Percentiles rank a stretch among this genome's conserved stretches.
These are phyloP conservation scores for Xenosphaeropsis pyriputrescens DNA, from an alignment of 2,329 filamentous ascomycete species.

Conservation along the genomic window DNA sequence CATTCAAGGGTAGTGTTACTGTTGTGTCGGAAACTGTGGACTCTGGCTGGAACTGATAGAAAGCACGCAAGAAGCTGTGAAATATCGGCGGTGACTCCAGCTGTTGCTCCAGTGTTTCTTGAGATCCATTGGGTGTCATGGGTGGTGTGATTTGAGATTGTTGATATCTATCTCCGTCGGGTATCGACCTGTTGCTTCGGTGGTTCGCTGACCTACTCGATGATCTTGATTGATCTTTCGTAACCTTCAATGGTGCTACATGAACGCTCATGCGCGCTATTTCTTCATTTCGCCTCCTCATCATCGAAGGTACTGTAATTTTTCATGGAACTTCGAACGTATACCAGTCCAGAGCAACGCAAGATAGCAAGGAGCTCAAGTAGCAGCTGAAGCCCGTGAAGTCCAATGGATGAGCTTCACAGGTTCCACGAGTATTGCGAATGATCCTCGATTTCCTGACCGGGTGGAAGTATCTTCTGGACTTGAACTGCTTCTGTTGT, in stretches of 20 bases:
- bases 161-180: conserved; percentile 1
- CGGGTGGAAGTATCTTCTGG: too few species aligned
- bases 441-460: too few species aligned
- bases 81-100: conserved; percentile 50
- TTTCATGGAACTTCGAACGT: neutral
- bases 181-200: neutral
- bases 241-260: conserved; percentile 1
- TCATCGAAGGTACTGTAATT: conserved; percentile 1
- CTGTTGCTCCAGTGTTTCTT: conserved; percentile 33
- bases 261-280: neutral
- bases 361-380: neutral
- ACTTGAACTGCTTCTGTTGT: neutral
- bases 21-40: conserved; percentile 68
- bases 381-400: neutral
- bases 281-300: conserved; percentile 1
- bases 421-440: too few species aligned
- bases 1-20: conserved; percentile 75
- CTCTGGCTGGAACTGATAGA: conserved; percentile 79
- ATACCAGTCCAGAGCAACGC: neutral
- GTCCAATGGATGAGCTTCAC: too few species aligned
- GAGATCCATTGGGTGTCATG: conserved; percentile 54
- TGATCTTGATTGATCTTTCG: neutral
- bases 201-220: neutral
- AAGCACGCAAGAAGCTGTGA: conserved; percentile 87
- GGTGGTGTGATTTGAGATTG: conserved; percentile 58